Conservation (phyloP, 139 green algal genomes). For the Spirogloea muscicola region DNA sequence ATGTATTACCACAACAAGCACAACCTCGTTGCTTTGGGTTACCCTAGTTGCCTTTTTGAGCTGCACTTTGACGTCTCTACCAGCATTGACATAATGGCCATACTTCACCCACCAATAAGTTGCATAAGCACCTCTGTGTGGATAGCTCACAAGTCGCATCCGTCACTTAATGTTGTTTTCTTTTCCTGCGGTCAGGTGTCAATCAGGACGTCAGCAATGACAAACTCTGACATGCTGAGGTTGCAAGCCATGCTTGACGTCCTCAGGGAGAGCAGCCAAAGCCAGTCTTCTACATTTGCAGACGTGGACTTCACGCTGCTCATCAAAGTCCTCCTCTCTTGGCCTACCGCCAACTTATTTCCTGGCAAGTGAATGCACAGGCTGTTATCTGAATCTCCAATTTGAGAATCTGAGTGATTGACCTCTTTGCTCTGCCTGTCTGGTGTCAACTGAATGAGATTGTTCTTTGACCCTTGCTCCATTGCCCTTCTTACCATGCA, state of each 20-base stretch:
- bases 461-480: not conserved
- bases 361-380: constrained; percentile 27
- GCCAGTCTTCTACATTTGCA: constrained; percentile 35
- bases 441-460: not conserved
- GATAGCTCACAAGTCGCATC: not conserved
- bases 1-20: not conserved
- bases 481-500: not conserved
- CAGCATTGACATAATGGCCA: too few relatives aligned
- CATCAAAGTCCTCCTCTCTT: constrained; percentile 12
- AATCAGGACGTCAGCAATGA: not conserved
- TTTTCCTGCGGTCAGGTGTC: not conserved
- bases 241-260: not conserved
- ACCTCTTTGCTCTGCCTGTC: not conserved
- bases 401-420: not conserved
- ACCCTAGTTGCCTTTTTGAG: not conserved
- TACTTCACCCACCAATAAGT: not conserved
- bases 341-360: constrained; percentile 35
- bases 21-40: not conserved
- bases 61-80: not conserved
- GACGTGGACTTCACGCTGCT: constrained; percentile 26
- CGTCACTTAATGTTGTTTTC: not conserved
- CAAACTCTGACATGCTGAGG: not conserved
- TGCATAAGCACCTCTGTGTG: not conserved
- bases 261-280: constrained; percentile 31
- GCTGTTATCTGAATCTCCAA: not conserved